Conservation (phyloP, 768 basidiomycete species). For the Boletus rufocinnamomeus region DNA sequence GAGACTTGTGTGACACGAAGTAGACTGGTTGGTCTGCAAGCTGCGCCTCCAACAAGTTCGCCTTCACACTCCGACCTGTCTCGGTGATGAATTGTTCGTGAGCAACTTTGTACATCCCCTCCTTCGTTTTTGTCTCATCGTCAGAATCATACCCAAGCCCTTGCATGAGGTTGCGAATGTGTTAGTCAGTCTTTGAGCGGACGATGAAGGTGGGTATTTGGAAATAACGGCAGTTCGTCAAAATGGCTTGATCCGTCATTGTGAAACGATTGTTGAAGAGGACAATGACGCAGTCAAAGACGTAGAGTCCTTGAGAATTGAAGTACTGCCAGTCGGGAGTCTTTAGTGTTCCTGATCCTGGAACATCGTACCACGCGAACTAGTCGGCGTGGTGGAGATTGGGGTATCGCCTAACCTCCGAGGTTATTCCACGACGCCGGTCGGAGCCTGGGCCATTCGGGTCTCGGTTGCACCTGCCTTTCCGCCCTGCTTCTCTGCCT, state of each 20-base stretch:
- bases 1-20: conserved; percentile 26
- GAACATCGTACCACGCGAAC: no score
- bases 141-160: not conserved
- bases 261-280: no score
- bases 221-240: not conserved
- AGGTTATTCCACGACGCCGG: conserved; percentile 29
- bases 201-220: not conserved
- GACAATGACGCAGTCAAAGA: no score
- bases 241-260: not conserved
- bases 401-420: no score
- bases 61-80: not conserved
- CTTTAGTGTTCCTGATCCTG: no score
- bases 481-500: conserved; percentile 28
- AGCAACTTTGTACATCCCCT: no score
- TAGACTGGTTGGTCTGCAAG: conserved; percentile 23
- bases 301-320: no score
- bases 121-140: no score
- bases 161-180: not conserved
- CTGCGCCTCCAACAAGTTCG: not conserved
- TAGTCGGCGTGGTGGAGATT: no score
- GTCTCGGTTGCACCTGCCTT: conserved; percentile 26
- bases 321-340: no score
- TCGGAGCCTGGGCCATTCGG: conserved; percentile 30
- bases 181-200: not conserved
- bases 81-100: not conserved